Evolutionary conservation across 78 protist genomes (phyloP).

Genomic region (Dictyostelium firmibasis): DNA sequence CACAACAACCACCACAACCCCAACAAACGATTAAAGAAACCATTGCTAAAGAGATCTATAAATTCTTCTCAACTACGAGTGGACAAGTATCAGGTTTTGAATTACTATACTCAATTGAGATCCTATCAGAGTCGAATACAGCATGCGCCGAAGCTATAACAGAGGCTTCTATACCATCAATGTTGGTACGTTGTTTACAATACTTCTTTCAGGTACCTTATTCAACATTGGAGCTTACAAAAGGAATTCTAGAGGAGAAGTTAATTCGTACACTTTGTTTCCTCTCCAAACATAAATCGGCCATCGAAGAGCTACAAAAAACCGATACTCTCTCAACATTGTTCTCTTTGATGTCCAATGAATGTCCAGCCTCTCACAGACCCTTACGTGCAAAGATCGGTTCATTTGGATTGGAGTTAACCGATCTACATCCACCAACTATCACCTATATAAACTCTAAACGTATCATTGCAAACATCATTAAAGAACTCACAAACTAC

Average conservation of each 20-base stretch:
- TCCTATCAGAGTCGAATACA: conserved; percentile 28
- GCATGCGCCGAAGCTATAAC: conserved; percentile 59
- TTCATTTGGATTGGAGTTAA: conserved; percentile 41
- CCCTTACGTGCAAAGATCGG: conserved; percentile 28
- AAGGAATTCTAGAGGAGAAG: conserved; percentile 56
- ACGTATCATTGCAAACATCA: conserved; percentile 3
- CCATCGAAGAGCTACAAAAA: conserved; percentile 67
- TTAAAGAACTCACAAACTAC: conserved; percentile 40
- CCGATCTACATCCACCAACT: conserved; percentile 61
- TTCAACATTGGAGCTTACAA: neutral
- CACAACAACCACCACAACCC: conserved; percentile 2
- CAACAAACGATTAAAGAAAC: neutral
- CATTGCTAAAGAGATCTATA: conserved; percentile 22
- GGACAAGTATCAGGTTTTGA: conserved; percentile 37
- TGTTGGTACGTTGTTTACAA: conserved; percentile 43
- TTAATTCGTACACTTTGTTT: conserved; percentile 39
- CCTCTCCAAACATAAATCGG: conserved; percentile 37
- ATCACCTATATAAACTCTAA: conserved; percentile 64
- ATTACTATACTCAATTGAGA: conserved; percentile 20
- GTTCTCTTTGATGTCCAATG: conserved; percentile 36
- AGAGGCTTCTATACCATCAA: conserved; percentile 60
- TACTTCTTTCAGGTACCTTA: conserved; percentile 31
- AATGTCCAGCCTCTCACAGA: conserved; percentile 51
- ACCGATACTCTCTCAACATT: conserved; percentile 29
- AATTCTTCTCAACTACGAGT: conserved; percentile 3